Base-by-base conservation (phyloP, 192 early-diverging fungal genomes). In the Fimicolochytrium jonesii region DNA sequence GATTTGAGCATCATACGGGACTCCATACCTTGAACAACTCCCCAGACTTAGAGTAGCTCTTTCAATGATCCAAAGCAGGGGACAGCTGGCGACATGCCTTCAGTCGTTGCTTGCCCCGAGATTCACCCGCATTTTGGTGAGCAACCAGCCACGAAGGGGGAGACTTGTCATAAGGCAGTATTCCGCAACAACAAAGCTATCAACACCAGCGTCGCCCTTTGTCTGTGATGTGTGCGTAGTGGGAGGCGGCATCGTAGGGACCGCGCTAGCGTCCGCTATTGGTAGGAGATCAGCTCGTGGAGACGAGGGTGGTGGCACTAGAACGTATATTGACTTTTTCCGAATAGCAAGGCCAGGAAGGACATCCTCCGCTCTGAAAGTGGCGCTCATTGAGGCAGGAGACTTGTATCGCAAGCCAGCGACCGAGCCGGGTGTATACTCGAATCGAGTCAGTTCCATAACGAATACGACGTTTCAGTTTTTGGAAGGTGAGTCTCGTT, bases 221-320 rank as follows among this genome's bases (percentile, higher is more conserved):
- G 3, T 26, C 25, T 64, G 51, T 23, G 92, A 97, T 59, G 77
- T 97, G 28, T 86, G 87, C 30, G 88, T 97, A 66, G 86, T 97
- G 15, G 94, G 94, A 17, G 92, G 91, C 28, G 94, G 94, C 18
- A 85, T 92, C 30, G 84, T 90, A 10, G 94, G 94, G 34, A 89
- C 84, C n/a, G 87, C 93, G 7, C 69, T 94, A 30, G 92, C 92
- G 3, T 82, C 80, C 48, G 81, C 86, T 20, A 76, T 97, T 51
- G 83, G 86, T 91, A 68, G 41, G 77, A 25, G 15, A 22, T 4
- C 44, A 20, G 34, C 52, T 22, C n/a, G n/a, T n/a, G n/a, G n/a
- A n/a, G n/a, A n/a, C n/a, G n/a, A n/a, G n/a, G n/a, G n/a, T n/a
- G n/a, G n/a, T n/a, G n/a, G n/a, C n/a, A n/a, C n/a, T n/a, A n/a